These are phyloP conservation scores for Daedalea quercina DNA, from an alignment of 768 basidiomycete genomes.

Conservation along the genomic window DNA sequence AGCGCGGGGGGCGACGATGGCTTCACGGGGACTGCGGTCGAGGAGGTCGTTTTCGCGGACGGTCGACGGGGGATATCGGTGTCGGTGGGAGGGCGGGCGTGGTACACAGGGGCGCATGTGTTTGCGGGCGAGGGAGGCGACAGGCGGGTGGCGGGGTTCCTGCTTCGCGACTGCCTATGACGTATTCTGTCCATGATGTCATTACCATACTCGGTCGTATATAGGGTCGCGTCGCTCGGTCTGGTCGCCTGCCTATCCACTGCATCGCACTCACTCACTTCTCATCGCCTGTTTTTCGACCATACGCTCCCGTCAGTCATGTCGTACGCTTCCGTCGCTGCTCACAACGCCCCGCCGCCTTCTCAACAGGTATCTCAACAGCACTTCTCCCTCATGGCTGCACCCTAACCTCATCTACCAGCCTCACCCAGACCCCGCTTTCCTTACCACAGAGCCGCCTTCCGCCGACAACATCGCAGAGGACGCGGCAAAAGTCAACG, in stretches of 20 bases:
- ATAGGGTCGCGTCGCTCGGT: constrained; percentile 3
- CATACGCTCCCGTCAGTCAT: constrained; percentile 27
- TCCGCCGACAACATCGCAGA: constrained; percentile 34
- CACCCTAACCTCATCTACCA: constrained; percentile 21
- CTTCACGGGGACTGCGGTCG: constrained; percentile 23
- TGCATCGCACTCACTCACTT: background rate
- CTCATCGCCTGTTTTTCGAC: no score
- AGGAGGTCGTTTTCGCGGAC: constrained; percentile 8
- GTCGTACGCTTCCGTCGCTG: constrained; percentile 70
- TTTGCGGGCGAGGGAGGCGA: constrained; percentile 14
- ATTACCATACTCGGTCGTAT: constrained; percentile 9
- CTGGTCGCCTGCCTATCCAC: background rate
- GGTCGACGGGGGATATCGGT: constrained; percentile 11
- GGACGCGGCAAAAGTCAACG: constrained; percentile 46
- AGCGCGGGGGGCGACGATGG: constrained; percentile 19
- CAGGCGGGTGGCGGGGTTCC: constrained; percentile 7
- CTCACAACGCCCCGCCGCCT: constrained; percentile 46
- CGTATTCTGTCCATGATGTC: constrained; percentile 17
- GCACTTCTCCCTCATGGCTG: constrained; percentile 1
- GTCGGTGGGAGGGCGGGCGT: constrained; percentile 7
- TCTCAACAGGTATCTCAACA: constrained; percentile 32
- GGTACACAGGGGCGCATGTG: constrained; percentile 25
- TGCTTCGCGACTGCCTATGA: constrained; percentile 7
- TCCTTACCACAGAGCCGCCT: constrained; percentile 39
- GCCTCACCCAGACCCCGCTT: constrained; percentile 59